A percentile compares a stretch with the other conserved stretches of the same genome.
These are phyloP conservation scores for Dunaliella primolecta DNA, from an alignment of 139 green algal genomes.

Conservation along the genomic window DNA sequence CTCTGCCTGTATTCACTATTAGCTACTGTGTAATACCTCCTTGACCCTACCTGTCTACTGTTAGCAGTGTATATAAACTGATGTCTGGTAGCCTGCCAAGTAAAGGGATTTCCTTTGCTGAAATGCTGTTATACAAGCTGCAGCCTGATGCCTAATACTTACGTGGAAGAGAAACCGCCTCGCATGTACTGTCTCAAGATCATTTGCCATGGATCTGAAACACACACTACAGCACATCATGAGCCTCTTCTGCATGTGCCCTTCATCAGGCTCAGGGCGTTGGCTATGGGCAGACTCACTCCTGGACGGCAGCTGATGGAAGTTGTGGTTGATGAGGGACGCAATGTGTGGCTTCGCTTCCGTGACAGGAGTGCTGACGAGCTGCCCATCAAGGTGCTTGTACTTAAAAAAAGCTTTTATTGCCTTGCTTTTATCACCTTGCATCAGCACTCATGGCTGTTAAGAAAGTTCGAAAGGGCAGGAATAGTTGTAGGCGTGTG, in stretches of 20 bases:
- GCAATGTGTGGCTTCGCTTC: background rate
- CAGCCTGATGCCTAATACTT: background rate
- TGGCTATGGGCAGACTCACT: background rate
- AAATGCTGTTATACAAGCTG: too few species aligned
- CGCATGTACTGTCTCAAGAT: background rate
- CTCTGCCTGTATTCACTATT: too few species aligned
- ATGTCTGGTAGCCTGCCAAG: too few species aligned
- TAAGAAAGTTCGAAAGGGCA: too few species aligned
- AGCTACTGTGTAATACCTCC: too few species aligned
- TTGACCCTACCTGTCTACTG: too few species aligned
- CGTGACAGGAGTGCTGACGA: background rate
- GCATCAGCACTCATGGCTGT: background rate
- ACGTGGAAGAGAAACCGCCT: background rate
- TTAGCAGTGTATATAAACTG: too few species aligned
- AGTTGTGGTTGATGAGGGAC: background rate
- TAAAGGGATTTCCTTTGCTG: too few species aligned
- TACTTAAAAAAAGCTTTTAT: background rate
- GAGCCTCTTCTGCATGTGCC: too few species aligned
- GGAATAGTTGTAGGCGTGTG: too few species aligned
- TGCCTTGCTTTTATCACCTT: background rate
- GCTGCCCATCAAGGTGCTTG: background rate
- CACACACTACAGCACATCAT: background rate
- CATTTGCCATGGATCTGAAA: background rate
- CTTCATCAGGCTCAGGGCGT: too few species aligned
- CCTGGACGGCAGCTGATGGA: background rate